phyloP scores from a whole-genome alignment of 306 rosid species.

The Vigna trinervia region DNA sequence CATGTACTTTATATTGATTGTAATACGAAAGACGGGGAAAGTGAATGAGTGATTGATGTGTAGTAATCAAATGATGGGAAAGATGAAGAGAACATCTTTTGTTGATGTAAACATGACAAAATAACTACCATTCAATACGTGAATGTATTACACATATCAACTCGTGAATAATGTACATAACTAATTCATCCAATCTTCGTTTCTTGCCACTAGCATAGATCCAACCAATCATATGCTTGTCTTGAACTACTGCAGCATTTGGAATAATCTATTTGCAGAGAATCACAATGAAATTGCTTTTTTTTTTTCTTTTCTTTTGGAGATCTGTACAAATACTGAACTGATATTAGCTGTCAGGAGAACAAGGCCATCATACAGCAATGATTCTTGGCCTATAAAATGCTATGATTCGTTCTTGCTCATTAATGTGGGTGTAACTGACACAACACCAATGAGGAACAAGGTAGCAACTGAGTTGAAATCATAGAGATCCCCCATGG shows the following conservation, averaged over 20 bases:
- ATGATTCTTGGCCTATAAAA: constrained; percentile 36
- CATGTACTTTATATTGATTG: not conserved
- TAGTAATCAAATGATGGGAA: not conserved
- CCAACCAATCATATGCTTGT: constrained; percentile 29
- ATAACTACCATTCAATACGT: constrained; percentile 35
- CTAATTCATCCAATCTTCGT: constrained; percentile 37
- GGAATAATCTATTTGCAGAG: constrained; percentile 34
- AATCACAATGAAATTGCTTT: constrained; percentile 13
- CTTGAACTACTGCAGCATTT: constrained; percentile 46
- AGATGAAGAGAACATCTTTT: not conserved
- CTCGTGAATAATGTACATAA: constrained; percentile 47
- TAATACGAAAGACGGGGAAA: not conserved
- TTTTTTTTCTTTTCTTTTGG: not conserved
- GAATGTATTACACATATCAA: constrained; percentile 39
- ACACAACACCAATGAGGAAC: constrained; percentile 81
- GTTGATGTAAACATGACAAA: constrained; percentile 36
- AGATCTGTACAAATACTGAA: constrained; percentile 48
- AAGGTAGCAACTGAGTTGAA: constrained; percentile 90
- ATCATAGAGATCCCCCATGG: constrained; percentile 90
- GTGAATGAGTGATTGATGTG: not conserved
- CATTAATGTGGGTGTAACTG: constrained; percentile 82
- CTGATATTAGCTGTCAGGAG: constrained; percentile 41
- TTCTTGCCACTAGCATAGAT: constrained; percentile 36
- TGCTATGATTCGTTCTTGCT: constrained; percentile 69
- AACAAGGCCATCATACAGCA: constrained; percentile 43